phyloP scores from a whole-genome alignment of 164 flowering plant species.

The Platanus orientalis region DNA sequence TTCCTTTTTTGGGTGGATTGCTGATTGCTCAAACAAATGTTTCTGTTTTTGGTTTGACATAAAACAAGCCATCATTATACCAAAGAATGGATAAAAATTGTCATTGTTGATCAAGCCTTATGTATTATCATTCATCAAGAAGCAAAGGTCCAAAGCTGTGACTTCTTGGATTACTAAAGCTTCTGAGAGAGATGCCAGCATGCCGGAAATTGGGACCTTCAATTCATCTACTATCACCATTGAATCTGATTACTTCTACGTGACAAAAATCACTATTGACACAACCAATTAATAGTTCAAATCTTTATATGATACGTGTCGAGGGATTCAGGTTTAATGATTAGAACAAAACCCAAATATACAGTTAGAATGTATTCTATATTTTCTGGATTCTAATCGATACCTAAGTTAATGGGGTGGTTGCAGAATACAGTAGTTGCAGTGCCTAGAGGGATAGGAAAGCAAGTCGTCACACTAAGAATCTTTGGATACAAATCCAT shows the following conservation, averaged over 20 bases:
- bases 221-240: constrained; percentile 60
- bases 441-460: constrained; percentile 40
- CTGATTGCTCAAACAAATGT: no score
- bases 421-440: constrained; percentile 70
- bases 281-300: constrained; percentile 16
- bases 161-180: constrained; percentile 71
- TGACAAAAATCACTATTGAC: constrained; percentile 67
- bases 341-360: neutral
- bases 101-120: no score
- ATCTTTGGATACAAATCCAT: constrained; percentile 60
- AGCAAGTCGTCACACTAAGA: constrained; percentile 84
- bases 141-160: constrained; percentile 26
- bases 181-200: constrained; percentile 41
- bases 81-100: no score
- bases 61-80: no score
- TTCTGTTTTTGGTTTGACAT: no score
- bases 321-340: no score
- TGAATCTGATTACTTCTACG: constrained; percentile 71
- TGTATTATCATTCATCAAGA: constrained; percentile 78
- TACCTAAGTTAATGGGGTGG: neutral
- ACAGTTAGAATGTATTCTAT: neutral
- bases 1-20: no score
- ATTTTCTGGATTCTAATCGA: no score
- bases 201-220: constrained; percentile 48
- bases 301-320: neutral